Evolutionary conservation across 1,139 yeast species (phyloP), one percentile per base, ranked within the genome.

Genomic region (Fermentozyma sake): DNA sequence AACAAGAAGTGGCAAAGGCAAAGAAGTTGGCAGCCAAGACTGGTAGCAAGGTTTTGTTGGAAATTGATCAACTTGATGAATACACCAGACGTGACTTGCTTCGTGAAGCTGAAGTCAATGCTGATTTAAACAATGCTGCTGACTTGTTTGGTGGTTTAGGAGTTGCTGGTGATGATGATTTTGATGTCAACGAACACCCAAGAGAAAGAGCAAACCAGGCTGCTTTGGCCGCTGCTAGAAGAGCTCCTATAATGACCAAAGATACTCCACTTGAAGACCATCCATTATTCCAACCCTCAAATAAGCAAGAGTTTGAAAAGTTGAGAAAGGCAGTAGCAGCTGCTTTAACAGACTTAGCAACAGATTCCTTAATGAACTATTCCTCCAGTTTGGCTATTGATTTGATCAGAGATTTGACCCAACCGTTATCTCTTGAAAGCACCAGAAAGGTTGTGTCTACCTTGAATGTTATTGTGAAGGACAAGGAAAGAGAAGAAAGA

Each of bases 61-160:
- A 78, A 27, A 69, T 79, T 32, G 91, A 81, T 41, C 33, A 30
- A 10, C 66, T 79, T 22, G 89, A 79, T 49, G 83, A 74, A 38
- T 68, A 64, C 37, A 77, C 84, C 9, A 72, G 86, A 52, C 75
- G 68, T 46, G 91, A 82, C 50, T 58, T 87, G 55, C 67, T 83
- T 55, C 81, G 70, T 50, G 67, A 80, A 51, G 94, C 91, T 11
- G 94, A 91, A 59, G 51, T 85, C 34, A 79, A 76, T 26, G 76
- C 95, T 18, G 98, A 91, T 61, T 68, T 91, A 58, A 84, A 82
- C 58, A 83, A 85, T 52, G 97, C 97, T 14, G 91, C 95, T 15
- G 95, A 86, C 46, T 68, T 91, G 46, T 86, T 91, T 50, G 95
- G 91, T 18, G 84, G 84, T 7, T 66, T 82, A 41, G 89, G 87